A percentile compares a stretch with the other conserved stretches of the same genome.
Conservation (phyloP, 805 yeast genomes). For the Lipomyces yamadae region DNA sequence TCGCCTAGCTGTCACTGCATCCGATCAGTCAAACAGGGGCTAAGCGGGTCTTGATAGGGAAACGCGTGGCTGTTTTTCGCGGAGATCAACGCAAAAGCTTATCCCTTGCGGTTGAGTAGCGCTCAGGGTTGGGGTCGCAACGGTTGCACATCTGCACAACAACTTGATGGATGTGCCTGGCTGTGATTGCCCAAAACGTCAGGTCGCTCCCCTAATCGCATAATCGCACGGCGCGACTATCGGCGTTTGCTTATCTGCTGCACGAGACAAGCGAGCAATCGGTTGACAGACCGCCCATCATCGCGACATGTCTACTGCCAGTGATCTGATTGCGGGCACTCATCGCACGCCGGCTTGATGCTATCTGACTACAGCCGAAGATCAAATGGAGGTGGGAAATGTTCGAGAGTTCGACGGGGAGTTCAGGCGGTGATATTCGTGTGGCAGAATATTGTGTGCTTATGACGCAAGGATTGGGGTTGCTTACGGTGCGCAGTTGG, state of each 20-base stretch:
- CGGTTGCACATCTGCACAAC: neutral
- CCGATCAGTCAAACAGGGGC: too few relatives aligned
- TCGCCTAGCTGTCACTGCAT: too few relatives aligned
- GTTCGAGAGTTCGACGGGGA: too few relatives aligned
- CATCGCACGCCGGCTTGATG: too few relatives aligned
- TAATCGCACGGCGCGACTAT: neutral
- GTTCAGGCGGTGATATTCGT: too few relatives aligned
- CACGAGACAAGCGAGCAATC: neutral
- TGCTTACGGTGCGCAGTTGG: neutral
- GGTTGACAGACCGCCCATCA: neutral
- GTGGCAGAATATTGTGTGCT: neutral
- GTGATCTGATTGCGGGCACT: too few relatives aligned
- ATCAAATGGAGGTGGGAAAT: too few relatives aligned
- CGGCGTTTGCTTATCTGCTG: neutral
- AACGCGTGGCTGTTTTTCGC: neutral
- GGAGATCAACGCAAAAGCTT: neutral
- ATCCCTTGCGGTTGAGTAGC: neutral
- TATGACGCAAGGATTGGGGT: neutral
- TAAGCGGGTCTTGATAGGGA: too few relatives aligned
- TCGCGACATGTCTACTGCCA: neutral
- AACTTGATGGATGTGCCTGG: neutral
- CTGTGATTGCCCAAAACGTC: neutral
- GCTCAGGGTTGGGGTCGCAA: neutral
- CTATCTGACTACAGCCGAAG: too few relatives aligned
- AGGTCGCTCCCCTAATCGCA: constrained; percentile 1